Evolutionary conservation across 257 asterid species (phyloP).

Genomic region (Orobanche coerulescens): DNA sequence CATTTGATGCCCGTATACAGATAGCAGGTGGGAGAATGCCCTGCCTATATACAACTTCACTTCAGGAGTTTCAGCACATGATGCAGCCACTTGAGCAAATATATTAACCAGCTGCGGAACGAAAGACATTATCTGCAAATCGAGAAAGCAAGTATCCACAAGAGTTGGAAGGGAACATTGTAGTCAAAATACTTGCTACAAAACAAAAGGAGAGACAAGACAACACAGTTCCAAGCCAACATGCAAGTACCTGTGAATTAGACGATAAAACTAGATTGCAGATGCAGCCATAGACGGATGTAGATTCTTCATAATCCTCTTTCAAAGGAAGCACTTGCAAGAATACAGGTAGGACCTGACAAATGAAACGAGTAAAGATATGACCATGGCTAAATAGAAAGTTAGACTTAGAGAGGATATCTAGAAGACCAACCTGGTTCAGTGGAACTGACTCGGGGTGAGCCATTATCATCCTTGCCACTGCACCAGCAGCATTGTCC

Average conservation of each 20-base stretch:
- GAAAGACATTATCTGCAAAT: constrained; percentile 57
- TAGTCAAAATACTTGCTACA: constrained; percentile 2
- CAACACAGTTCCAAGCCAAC: not conserved
- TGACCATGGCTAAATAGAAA: constrained; percentile 15
- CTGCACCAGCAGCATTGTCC: constrained; percentile 99
- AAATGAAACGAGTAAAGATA: constrained; percentile 19
- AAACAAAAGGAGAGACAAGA: constrained; percentile 11
- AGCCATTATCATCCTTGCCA: constrained; percentile 91
- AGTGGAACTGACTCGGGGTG: constrained; percentile 81
- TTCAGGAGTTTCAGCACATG: constrained; percentile 78
- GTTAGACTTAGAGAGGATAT: not conserved
- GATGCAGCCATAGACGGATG: constrained; percentile 78
- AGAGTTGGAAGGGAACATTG: constrained; percentile 10
- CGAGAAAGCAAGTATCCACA: constrained; percentile 14
- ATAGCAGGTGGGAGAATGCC: constrained; percentile 86
- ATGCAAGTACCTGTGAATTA: constrained; percentile 63
- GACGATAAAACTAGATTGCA: constrained; percentile 79
- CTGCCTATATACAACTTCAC: constrained; percentile 74
- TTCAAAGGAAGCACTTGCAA: constrained; percentile 89
- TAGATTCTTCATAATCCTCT: constrained; percentile 92
- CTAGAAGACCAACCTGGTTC: constrained; percentile 54
- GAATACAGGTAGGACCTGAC: constrained; percentile 80
- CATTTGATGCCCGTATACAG: constrained; percentile 82
- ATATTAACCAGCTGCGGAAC: constrained; percentile 82
- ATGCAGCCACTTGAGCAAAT: constrained; percentile 80